A percentile compares a stretch with the other conserved stretches of the same genome.
phyloP scores from a whole-genome alignment of 202 grass and related monocot species.

The Sporobolus alterniflorus region DNA sequence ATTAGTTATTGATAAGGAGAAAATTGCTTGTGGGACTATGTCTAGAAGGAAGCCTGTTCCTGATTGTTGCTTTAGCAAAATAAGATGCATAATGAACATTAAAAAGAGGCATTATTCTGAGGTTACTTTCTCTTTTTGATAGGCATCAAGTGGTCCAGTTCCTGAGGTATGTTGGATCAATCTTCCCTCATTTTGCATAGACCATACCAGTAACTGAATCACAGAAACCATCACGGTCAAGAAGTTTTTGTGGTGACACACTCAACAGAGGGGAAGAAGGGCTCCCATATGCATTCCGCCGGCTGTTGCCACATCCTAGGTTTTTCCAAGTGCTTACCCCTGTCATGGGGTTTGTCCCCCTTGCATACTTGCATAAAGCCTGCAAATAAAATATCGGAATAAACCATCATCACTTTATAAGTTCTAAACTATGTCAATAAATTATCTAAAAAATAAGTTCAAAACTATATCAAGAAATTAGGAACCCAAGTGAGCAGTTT shows the following conservation, averaged over 20 bases:
- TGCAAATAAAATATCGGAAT: conserved; percentile 34
- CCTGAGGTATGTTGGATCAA: conserved; percentile 17
- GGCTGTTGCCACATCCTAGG: conserved; percentile 89
- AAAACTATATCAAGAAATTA: conserved; percentile 23
- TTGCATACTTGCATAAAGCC: conserved; percentile 97
- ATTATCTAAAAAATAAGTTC: too few relatives aligned
- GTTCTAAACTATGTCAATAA: neutral
- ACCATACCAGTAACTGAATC: conserved; percentile 73
- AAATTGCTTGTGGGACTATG: neutral
- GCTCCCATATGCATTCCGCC: conserved; percentile 84
- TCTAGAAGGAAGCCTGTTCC: neutral
- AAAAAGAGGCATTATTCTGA: conserved; percentile 29
- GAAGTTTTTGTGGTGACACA: conserved; percentile 76
- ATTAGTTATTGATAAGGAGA: neutral
- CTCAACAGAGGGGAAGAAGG: conserved; percentile 95
- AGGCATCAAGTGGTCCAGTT: conserved; percentile 22
- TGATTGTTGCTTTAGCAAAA: conserved; percentile 8
- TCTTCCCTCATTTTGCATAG: conserved; percentile 61
- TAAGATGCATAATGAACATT: neutral
- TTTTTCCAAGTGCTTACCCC: conserved; percentile 85
- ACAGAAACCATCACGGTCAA: conserved; percentile 94
- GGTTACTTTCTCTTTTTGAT: too few relatives aligned
- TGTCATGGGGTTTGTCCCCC: conserved; percentile 88
- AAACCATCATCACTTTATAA: neutral
- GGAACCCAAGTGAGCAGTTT: neutral